phyloP scores from a whole-genome alignment of 164 flowering plant species.

The Vitis vinifera region ASM3070453v1 NC_081806.1:5852001-5852500 shows the following conservation, averaged over 20 bases:
- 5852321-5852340: constrained; percentile 18
- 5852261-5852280: constrained; percentile 49
- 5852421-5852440: constrained; percentile 94
- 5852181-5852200: constrained; percentile 66
- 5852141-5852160: constrained; percentile 79
- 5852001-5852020: constrained; percentile 16
- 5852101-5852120: constrained; percentile 20
- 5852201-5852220: constrained; percentile 67
- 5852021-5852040: constrained; percentile 31
- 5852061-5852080: constrained; percentile 29
- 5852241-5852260: constrained; percentile 75
- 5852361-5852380: constrained; percentile 75
- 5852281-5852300: constrained; percentile 37
- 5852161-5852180: constrained; percentile 75
- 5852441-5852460: constrained; percentile 53
- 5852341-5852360: constrained; percentile 42
- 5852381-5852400: constrained; percentile 78
- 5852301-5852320: constrained; percentile 19
- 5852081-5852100: constrained; percentile 30
- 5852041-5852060: constrained; percentile 31
- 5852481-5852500: constrained; percentile 31
- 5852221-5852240: constrained; percentile 66
- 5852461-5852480: constrained; percentile 77
- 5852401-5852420: constrained; percentile 82
- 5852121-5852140: constrained; percentile 64